Evolutionary conservation across 2,329 filamentous ascomycete species (phyloP), one percentile per base, ranked within the genome.

Genomic region (Hymenotorrendiella dingleyae): DNA sequence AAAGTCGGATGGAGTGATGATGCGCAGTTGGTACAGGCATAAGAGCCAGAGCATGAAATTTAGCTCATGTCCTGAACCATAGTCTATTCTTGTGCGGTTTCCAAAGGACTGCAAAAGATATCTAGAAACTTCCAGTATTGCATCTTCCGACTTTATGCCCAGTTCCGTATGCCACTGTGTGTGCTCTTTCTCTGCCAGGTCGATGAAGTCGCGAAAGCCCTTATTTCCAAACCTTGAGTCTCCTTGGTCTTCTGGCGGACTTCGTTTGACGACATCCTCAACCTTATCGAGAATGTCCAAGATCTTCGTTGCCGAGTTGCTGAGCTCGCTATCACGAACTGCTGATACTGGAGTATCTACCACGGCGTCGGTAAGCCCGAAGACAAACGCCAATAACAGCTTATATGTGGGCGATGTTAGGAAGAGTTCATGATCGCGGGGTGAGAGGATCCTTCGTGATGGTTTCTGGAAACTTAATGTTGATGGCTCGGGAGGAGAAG

Each of bases 1-100:
- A 64, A 95, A 94, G 54, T 90, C 84, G 9, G 71, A 55, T 4
- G 64, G 62, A 1, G 74, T 67, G 26, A 97, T 62, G 16, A 87
- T 64, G 9, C 72, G 70, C 12, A 96, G 73, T 59, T 91, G 85
- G 62, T 93, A 87, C 0, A 98, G 80, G 60, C 88, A 95, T n/a
- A 98, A 76, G 26, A 97, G 76, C 90, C 91, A 98, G 61, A 95
- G 84, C 64, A 91, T 74, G 67, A 98, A 97, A 70, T 98, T 97
- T 49, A 98, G 76, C 67, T 98, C 93, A 64, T 98, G 93, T 2
- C 93, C 93, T 0, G 89, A 96, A 38, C 93, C 93, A 63, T 98
- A 98, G 68, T 98, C 93, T 58, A 98, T 93, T 29, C 91, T 79
- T 39, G 78, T 77, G 33, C 82, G 77, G 61, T 94, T 95, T 34